Evolutionary conservation across 768 basidiomycete genomes (phyloP), one percentile per base, ranked within the genome.

Genomic region (Wakefieldia striispora): DNA sequence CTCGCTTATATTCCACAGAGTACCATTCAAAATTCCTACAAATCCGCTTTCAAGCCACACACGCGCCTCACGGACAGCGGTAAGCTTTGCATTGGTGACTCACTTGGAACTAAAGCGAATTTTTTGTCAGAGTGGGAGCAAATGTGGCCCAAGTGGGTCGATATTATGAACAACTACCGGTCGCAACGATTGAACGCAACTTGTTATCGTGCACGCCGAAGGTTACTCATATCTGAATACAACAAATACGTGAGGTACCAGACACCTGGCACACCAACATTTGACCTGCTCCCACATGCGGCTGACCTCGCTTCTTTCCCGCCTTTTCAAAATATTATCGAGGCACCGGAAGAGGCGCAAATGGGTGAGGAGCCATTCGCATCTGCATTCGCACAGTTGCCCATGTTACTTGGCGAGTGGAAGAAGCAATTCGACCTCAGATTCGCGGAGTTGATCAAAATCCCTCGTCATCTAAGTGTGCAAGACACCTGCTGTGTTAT

Each of bases 41-140:
- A 29, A 14, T 8, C 39, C 6, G 4, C 37, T 19, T 58, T 58
- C 40, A 33, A 39, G 23, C 43, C 20, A 3, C 24, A 48, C 13
- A 40, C 50, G 7, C 42, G 40, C 2, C 49, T 58, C 11, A 43
- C 45, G 4, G 40, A 58, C 37, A 41, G 29, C 41, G 55, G 57
- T 58, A 33, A 33, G 11, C 26, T 21, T 12, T 5, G 1, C 11
- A 26, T 4, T 7, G 47, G 38, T n/a, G 14, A n/a, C n/a, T n/a
- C n/a, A n/a, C n/a, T n/a, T n/a, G n/a, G n/a, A n/a, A n/a, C n/a
- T n/a, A n/a, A n/a, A n/a, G n/a, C n/a, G 12, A 51, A 17, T 12
- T 3, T 37, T 6, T 11, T 1, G 12, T 16, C 20, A 58, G 57
- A 54, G 41, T 58, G 56, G 57, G 26, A 54, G 8, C 37, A n/a